These are phyloP conservation scores for Solanum piurae DNA, from an alignment of 257 asterid genomes.

Conservation along the genomic window DNA sequence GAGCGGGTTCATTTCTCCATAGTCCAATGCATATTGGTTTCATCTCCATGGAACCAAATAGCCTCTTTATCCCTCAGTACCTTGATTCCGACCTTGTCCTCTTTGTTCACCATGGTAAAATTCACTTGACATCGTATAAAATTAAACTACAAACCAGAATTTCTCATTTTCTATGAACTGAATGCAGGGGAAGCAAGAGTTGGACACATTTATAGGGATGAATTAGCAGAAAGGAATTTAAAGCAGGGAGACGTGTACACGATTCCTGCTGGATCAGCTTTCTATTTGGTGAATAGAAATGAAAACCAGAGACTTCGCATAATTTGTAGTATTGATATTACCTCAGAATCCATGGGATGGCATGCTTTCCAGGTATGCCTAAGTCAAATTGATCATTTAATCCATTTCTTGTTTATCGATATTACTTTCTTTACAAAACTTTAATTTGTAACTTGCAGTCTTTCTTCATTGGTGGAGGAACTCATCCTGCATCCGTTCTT, in stretches of 20 bases:
- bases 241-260: neutral
- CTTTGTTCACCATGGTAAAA: conserved; percentile 54
- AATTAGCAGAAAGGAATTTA: neutral
- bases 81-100: conserved; percentile 68
- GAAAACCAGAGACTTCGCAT: conserved; percentile 46
- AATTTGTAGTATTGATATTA: conserved; percentile 48
- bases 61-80: conserved; percentile 77
- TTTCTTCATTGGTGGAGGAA: conserved; percentile 77
- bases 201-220: neutral
- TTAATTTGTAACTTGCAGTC: conserved; percentile 23
- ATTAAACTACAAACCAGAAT: neutral
- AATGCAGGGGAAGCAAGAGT: conserved; percentile 29
- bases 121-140: neutral
- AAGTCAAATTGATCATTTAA: neutral
- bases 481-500: conserved; percentile 55
- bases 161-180: neutral
- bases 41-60: conserved; percentile 77
- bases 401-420: too few species aligned
- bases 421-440: neutral
- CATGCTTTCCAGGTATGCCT: conserved; percentile 40
- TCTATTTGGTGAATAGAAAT: conserved; percentile 28
- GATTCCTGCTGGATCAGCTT: neutral
- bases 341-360: conserved; percentile 44
- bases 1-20: neutral
- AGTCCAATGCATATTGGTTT: conserved; percentile 58